phyloP scores from a whole-genome alignment of 1,284 basidiomycete species.

The Papiliotrema fonsecae region DNA sequence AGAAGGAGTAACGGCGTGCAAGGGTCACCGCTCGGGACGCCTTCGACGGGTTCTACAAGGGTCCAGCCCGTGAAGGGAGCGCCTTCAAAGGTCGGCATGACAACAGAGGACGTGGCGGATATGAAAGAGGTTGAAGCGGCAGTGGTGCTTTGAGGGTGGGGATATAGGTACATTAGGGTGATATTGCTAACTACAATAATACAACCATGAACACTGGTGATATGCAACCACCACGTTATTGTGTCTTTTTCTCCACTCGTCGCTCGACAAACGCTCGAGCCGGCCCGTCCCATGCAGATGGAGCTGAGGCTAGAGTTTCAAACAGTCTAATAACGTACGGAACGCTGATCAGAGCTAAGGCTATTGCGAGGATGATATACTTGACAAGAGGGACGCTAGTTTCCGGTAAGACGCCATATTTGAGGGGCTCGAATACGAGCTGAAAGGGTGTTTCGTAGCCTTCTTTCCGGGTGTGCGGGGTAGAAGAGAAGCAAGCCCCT shows the following conservation, averaged over 20 bases:
- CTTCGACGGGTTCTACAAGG: background rate
- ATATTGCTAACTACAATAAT: too few relatives aligned
- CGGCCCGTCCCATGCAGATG: too few relatives aligned
- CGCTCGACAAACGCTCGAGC: too few relatives aligned
- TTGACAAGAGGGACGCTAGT: constrained; percentile 24
- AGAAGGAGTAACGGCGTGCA: background rate
- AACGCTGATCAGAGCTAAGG: constrained; percentile 7
- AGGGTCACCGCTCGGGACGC: background rate
- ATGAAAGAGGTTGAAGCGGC: constrained; percentile 27
- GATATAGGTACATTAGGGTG: too few relatives aligned
- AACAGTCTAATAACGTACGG: constrained; percentile 16
- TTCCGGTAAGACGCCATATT: constrained; percentile 28
- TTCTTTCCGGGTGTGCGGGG: background rate
- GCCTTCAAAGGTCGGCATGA: background rate
- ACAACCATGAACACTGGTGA: too few relatives aligned
- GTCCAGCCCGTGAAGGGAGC: background rate
- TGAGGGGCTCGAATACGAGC: constrained; percentile 34
- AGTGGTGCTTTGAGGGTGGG: constrained; percentile 13
- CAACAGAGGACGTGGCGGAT: constrained; percentile 18
- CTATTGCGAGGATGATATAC: constrained; percentile 15
- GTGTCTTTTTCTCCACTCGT: too few relatives aligned
- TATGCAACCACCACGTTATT: too few relatives aligned
- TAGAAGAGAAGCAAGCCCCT: background rate
- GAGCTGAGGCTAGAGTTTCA: constrained; percentile 1
- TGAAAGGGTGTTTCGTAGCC: constrained; percentile 13